Evolutionary conservation across 2,329 filamentous ascomycete genomes (phyloP).

Genomic region (Fusarium marasasianum): DNA sequence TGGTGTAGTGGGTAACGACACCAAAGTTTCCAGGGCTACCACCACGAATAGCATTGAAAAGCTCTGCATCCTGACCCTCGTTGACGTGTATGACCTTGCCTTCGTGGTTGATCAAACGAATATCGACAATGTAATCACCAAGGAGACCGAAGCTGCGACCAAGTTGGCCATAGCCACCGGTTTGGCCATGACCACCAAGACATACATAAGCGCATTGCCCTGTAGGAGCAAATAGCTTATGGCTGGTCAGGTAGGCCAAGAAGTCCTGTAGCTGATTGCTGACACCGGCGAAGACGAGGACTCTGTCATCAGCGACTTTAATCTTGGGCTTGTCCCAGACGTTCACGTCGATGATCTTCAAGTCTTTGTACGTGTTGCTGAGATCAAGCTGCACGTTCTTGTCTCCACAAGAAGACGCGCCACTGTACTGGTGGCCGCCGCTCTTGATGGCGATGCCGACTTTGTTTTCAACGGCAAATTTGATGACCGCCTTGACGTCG

Average conservation of each 20-base stretch:
- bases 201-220: background rate
- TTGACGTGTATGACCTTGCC: background rate
- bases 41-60: background rate
- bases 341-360: background rate
- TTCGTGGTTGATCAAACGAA: background rate
- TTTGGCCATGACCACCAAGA: background rate
- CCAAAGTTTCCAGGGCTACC: background rate
- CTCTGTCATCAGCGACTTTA: background rate
- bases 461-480: background rate
- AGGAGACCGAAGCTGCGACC: background rate
- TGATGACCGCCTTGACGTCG: background rate
- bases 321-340: background rate
- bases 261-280: background rate
- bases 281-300: background rate
- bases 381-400: background rate
- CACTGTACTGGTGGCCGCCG: background rate
- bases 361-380: background rate
- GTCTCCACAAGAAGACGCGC: background rate
- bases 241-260: background rate
- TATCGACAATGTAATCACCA: background rate
- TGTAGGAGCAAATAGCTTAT: background rate
- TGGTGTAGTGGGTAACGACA: background rate
- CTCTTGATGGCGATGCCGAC: background rate
- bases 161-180: background rate
- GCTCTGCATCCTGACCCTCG: fast-evolving